Evolutionary conservation across 1,284 basidiomycete genomes (phyloP).

Genomic region (Ganoderma lingzhi): DNA sequence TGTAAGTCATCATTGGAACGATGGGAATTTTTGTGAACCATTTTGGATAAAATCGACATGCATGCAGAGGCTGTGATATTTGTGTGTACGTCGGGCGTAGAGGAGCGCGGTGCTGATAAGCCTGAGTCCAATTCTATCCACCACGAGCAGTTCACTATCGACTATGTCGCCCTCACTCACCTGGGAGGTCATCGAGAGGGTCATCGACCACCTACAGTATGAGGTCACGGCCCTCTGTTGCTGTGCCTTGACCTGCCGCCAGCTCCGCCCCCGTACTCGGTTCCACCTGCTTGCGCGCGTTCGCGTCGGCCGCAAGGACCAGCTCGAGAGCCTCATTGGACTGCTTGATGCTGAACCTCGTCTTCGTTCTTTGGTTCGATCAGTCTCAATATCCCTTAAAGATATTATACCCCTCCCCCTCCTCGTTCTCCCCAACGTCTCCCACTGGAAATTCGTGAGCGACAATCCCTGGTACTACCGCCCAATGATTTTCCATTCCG

Average conservation of each 20-base stretch:
- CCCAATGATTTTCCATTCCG: not conserved
- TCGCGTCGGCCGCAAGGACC: not conserved
- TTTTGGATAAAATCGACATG: not conserved
- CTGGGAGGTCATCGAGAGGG: slow-evolving; percentile 1
- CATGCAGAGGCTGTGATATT: slow-evolving; percentile 4
- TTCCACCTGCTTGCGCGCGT: not conserved
- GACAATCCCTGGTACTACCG: not conserved
- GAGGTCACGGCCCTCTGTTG: not conserved
- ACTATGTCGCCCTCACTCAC: not conserved
- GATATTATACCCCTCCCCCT: not conserved
- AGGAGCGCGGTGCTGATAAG: not conserved
- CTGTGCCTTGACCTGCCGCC: not conserved
- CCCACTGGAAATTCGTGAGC: not conserved
- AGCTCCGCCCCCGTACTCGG: not conserved
- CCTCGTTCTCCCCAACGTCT: not conserved
- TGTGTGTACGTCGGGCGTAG: not conserved
- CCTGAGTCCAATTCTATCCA: not conserved
- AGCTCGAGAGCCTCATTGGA: not conserved
- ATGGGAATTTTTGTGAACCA: slow-evolving; percentile 3
- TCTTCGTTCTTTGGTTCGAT: not conserved
- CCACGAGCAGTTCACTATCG: not conserved
- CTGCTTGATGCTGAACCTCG: not conserved
- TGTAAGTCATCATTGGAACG: not conserved
- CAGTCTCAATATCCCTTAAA: not conserved
- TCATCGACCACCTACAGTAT: not conserved